phyloP scores from a whole-genome alignment of 768 basidiomycete species.

The Lentinula raphanica region DNA sequence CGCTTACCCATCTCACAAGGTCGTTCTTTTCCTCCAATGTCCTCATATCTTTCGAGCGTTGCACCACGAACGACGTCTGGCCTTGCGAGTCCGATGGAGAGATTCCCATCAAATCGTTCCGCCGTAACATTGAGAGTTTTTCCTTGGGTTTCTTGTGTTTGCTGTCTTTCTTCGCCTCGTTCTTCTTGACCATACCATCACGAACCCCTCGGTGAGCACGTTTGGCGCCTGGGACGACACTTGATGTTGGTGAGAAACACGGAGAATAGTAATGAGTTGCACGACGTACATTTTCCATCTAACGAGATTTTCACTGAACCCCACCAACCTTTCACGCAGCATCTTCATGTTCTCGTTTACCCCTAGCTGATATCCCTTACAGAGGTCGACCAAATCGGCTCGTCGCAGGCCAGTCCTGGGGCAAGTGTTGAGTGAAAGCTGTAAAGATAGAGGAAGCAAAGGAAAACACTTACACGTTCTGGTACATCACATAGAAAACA shows the following conservation, averaged over 20 bases:
- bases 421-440: no score
- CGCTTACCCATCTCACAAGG: not conserved
- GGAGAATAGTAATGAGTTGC: not conserved
- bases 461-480: not conserved
- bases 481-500: not conserved
- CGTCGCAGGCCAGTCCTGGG: not conserved
- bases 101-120: not conserved
- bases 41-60: not conserved
- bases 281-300: not conserved
- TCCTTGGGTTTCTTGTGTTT: not conserved
- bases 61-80: no score
- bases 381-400: not conserved
- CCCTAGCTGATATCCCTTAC: not conserved
- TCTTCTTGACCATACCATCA: not conserved
- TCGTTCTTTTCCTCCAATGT: not conserved
- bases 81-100: not conserved
- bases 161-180: not conserved
- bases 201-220: not conserved
- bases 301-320: not conserved
- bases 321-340: not conserved
- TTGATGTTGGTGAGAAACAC: not conserved
- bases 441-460: not conserved
- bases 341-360: not conserved
- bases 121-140: not conserved
- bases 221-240: not conserved